phyloP scores from a whole-genome alignment of 2,329 filamentous ascomycete species.

The Xylariomycetidae sp. region DNA sequence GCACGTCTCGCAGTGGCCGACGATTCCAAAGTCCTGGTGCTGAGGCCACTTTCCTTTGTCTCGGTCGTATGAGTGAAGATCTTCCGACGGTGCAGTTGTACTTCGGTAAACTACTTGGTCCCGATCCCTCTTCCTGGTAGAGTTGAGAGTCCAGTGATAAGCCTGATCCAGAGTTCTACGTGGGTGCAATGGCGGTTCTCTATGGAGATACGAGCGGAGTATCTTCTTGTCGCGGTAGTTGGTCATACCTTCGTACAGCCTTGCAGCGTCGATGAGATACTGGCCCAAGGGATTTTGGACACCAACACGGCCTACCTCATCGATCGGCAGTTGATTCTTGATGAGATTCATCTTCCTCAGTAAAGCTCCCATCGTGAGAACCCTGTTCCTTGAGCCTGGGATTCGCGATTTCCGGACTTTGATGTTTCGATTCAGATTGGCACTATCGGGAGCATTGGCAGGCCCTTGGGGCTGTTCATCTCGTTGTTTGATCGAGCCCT shows the following conservation, averaged over 20 bases:
- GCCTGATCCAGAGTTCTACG: slow-evolving; percentile 41
- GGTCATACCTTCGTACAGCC: slow-evolving; percentile 30
- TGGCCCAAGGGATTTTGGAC: slow-evolving; percentile 18
- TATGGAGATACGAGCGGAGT: slow-evolving; percentile 27
- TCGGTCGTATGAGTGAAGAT: background rate
- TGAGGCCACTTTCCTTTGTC: background rate
- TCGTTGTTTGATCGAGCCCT: background rate
- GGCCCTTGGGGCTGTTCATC: background rate
- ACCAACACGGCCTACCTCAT: slow-evolving; percentile 4
- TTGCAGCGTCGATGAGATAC: slow-evolving; percentile 27
- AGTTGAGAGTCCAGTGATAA: slow-evolving; percentile 10
- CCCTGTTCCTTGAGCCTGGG: background rate
- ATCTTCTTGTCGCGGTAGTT: slow-evolving; percentile 29
- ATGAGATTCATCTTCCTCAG: background rate
- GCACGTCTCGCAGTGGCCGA: slow-evolving; percentile 1
- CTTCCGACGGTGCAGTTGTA: background rate
- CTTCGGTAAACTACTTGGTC: background rate
- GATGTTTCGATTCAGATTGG: background rate
- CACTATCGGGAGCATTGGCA: background rate
- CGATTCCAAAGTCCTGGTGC: background rate
- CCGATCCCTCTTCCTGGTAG: background rate
- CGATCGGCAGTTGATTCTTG: background rate
- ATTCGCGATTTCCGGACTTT: background rate
- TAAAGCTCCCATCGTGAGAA: slow-evolving; percentile 1
- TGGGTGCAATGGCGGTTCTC: slow-evolving; percentile 33